These are phyloP conservation scores for Rosa multiflora DNA, from an alignment of 306 rosid genomes.

Conservation along the genomic window DNA sequence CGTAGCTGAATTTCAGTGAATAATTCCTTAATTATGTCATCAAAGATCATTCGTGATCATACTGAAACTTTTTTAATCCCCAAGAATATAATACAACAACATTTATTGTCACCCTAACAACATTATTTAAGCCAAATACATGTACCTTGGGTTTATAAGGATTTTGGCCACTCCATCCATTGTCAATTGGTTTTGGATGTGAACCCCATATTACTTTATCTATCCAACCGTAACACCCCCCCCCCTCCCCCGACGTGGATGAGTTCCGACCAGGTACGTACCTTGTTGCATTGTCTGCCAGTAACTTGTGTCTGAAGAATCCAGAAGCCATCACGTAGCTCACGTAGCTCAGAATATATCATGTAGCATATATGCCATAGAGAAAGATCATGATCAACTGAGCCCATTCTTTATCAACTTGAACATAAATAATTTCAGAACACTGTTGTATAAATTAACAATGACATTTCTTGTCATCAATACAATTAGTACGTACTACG, in stretches of 20 bases:
- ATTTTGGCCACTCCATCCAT: no score
- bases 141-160: no score
- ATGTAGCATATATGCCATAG: background rate
- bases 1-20: no score
- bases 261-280: background rate
- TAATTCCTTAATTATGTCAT: no score
- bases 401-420: background rate
- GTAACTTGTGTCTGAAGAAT: background rate
- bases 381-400: background rate
- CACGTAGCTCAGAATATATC: background rate
- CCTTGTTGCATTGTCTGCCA: background rate
- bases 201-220: no score
- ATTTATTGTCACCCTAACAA: no score
- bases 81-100: no score
- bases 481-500: background rate
- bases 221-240: background rate
- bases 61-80: no score
- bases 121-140: background rate
- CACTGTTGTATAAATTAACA: background rate
- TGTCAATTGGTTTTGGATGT: no score
- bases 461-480: background rate
- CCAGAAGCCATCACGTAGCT: background rate
- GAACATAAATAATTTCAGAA: background rate
- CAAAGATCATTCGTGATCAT: no score
- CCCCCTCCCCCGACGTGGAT: background rate